phyloP scores from a whole-genome alignment of 2,329 filamentous ascomycete genomes.

The Colletotrichum phormii region DNA sequence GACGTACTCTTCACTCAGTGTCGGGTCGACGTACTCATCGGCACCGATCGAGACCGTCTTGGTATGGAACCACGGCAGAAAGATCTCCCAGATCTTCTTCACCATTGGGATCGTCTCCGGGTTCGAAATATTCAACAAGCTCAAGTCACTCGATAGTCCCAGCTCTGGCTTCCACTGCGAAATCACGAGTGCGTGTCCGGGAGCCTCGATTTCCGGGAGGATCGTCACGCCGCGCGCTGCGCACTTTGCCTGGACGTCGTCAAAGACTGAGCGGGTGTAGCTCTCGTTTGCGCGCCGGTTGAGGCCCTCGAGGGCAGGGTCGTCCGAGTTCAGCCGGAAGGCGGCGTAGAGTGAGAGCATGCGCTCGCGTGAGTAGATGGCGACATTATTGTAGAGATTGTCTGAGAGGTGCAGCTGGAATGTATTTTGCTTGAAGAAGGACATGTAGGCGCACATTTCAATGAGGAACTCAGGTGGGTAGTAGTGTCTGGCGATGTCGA shows the following conservation, averaged over 20 bases:
- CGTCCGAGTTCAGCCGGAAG: constrained; percentile 65
- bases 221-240: constrained; percentile 67
- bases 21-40: constrained; percentile 62
- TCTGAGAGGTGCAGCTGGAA: constrained; percentile 70
- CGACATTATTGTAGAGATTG: constrained; percentile 64
- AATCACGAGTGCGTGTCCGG: constrained; percentile 66
- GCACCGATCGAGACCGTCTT: constrained; percentile 67
- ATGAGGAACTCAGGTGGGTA: constrained; percentile 65
- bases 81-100: constrained; percentile 62
- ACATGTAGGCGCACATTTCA: constrained; percentile 70
- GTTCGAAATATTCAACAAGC: constrained; percentile 56
- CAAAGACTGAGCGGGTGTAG: constrained; percentile 62
- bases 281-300: constrained; percentile 66
- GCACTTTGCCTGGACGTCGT: constrained; percentile 63
- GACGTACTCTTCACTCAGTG: constrained; percentile 43
- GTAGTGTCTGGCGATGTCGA: constrained; percentile 67
- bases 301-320: constrained; percentile 58
- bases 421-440: constrained; percentile 70
- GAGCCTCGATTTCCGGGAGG: constrained; percentile 70
- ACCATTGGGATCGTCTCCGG: constrained; percentile 64
- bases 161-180: constrained; percentile 70
- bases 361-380: constrained; percentile 59
- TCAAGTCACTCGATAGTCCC: constrained; percentile 57
- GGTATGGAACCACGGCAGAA: constrained; percentile 65
- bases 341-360: constrained; percentile 64